Percentiles rank a stretch among this genome's conserved stretches.
Conservation (phyloP, 2,329 filamentous ascomycete genomes). For the Reticulascus tulasneorum region DNA sequence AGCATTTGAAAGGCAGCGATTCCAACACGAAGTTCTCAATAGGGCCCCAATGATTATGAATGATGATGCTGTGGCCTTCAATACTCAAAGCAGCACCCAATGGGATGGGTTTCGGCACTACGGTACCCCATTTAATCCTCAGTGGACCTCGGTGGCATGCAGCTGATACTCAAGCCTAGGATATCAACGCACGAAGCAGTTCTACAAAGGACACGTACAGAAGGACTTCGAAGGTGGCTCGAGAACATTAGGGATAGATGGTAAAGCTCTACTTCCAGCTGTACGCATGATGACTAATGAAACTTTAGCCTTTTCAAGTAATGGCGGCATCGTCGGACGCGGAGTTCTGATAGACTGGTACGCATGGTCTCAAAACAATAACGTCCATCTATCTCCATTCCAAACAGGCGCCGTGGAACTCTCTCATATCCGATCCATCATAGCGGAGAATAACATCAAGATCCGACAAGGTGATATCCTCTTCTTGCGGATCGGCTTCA, state of each 20-base stretch:
- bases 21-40: constrained; percentile 15
- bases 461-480: constrained; percentile 15
- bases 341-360: constrained; percentile 50
- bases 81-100: constrained; percentile 21
- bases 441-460: constrained; percentile 2
- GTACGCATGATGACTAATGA: neutral
- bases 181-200: neutral
- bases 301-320: neutral
- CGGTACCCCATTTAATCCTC: constrained; percentile 18
- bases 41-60: constrained; percentile 20
- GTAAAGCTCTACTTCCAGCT: constrained; percentile 8
- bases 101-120: constrained; percentile 21
- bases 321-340: constrained; percentile 39
- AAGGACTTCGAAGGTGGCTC: constrained; percentile 15
- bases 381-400: constrained; percentile 10
- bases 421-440: constrained; percentile 13
- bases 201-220: constrained; percentile 19
- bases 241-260: constrained; percentile 18
- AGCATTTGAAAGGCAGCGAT: constrained; percentile 15
- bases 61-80: constrained; percentile 24
- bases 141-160: neutral
- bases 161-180: neutral
- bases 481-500: constrained; percentile 17
- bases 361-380: constrained; percentile 37
- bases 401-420: constrained; percentile 14